Conservation (phyloP, 2,329 filamentous ascomycete genomes). For the Aspergillus sp. region DNA sequence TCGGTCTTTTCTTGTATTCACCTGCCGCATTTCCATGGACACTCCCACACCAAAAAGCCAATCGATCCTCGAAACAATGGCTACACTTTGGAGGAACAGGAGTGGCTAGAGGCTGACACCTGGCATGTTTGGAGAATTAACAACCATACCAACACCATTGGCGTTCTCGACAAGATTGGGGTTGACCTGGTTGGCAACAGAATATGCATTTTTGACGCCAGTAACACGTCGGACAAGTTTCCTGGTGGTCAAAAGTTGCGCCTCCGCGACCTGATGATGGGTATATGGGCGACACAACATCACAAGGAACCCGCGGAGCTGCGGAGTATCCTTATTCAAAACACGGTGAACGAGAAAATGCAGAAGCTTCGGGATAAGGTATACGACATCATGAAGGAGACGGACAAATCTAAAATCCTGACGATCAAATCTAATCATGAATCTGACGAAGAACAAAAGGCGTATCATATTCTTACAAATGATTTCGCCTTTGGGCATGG, state of each 20-base stretch:
- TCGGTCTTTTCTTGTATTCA: no score
- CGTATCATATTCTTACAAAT: neutral
- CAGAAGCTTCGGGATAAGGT: neutral
- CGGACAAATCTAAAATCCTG: no score
- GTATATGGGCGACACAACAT: neutral
- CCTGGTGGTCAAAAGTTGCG: neutral
- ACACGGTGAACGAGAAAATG: neutral
- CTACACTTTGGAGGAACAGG: neutral
- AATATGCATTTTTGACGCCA: neutral
- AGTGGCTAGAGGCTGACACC: constrained; percentile 1
- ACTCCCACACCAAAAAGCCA: no score
- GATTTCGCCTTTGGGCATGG: neutral
- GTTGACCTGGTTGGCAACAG: neutral
- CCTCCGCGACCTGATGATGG: constrained; percentile 1
- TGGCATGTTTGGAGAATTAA: constrained; percentile 1
- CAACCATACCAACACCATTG: neutral
- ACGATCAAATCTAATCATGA: no score
- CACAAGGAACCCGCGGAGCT: neutral
- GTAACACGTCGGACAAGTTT: neutral
- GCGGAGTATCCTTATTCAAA: neutral
- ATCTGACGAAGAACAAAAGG: neutral
- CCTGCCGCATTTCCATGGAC: no score
- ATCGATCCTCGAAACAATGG: neutral
- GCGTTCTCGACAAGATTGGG: neutral
- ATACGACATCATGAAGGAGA: no score